phyloP scores from a whole-genome alignment of 176 grass and related monocot species.

The Bolboschoenus planiculmis region DNA sequence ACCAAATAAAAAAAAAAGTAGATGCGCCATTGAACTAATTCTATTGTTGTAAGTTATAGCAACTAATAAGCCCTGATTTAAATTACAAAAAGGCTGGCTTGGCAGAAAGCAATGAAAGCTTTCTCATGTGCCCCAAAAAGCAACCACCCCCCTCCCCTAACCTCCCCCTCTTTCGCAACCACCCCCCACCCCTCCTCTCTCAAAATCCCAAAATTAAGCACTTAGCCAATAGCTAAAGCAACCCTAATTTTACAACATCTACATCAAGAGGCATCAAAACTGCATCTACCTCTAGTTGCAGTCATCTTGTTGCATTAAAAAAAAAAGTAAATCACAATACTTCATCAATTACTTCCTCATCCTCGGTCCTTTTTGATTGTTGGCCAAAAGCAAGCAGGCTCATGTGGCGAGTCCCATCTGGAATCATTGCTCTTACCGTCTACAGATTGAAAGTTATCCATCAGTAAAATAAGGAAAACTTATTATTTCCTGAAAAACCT shows the following conservation, averaged over 20 bases:
- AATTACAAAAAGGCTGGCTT: slow-evolving; percentile 6
- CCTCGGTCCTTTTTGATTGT: slow-evolving; percentile 33
- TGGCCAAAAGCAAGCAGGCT: slow-evolving; percentile 76
- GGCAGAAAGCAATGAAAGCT: background rate
- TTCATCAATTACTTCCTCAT: slow-evolving; percentile 49
- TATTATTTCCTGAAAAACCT: background rate
- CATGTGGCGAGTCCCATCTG: slow-evolving; percentile 73
- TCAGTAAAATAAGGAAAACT: background rate
- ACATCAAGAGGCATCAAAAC: background rate
- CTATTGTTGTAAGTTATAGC: background rate
- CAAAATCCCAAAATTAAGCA: background rate
- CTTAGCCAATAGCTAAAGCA: background rate
- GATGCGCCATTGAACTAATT: background rate
- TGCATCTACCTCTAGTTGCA: background rate
- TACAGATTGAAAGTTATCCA: slow-evolving; percentile 14
- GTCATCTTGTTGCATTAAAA: background rate
- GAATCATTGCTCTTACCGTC: slow-evolving; percentile 66
- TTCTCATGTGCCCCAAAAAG: background rate
- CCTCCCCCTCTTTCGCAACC: background rate
- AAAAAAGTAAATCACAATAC: slow-evolving; percentile 3
- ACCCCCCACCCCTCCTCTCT: background rate
- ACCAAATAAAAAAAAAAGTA: background rate
- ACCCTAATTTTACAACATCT: slow-evolving; percentile 5
- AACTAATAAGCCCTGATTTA: background rate
- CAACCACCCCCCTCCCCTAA: background rate